phyloP scores from a whole-genome alignment of 768 basidiomycete genomes.

The Termitomyces sp. region DNA sequence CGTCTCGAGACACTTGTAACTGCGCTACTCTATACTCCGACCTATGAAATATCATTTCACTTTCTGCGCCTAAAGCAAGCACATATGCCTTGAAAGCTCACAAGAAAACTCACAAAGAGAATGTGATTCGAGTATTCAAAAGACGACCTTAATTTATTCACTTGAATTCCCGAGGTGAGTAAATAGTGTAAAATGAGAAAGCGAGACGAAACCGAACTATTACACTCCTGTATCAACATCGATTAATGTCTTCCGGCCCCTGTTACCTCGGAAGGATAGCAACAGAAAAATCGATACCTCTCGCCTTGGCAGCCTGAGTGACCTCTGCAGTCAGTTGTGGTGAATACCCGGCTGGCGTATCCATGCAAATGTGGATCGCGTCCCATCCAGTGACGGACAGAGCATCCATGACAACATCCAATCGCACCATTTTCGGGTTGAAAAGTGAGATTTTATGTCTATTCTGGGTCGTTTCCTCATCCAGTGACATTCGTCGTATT shows the following conservation, averaged over 20 bases:
- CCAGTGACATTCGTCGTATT: background rate
- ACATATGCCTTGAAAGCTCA: background rate
- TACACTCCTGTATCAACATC: background rate
- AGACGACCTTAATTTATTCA: background rate
- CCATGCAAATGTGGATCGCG: background rate
- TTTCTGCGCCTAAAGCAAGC: background rate
- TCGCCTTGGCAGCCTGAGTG: background rate
- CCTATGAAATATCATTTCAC: background rate
- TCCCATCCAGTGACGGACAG: slow-evolving; percentile 7
- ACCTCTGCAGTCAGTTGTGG: background rate
- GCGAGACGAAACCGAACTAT: background rate
- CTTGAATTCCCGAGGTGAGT: background rate
- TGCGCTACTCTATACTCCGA: background rate
- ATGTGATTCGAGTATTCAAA: background rate
- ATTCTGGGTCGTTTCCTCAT: background rate
- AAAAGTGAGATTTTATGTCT: background rate
- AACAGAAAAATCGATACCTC: slow-evolving; percentile 2
- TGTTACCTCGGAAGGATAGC: background rate
- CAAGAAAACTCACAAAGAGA: background rate
- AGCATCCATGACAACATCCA: slow-evolving; percentile 1
- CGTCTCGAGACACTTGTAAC: background rate
- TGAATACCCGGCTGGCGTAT: background rate
- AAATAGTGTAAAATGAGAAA: background rate
- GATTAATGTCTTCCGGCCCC: background rate
- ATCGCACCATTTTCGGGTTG: background rate